phyloP scores from a whole-genome alignment of 148 eudicot species.

The Vaccinium corymbosum region DNA sequence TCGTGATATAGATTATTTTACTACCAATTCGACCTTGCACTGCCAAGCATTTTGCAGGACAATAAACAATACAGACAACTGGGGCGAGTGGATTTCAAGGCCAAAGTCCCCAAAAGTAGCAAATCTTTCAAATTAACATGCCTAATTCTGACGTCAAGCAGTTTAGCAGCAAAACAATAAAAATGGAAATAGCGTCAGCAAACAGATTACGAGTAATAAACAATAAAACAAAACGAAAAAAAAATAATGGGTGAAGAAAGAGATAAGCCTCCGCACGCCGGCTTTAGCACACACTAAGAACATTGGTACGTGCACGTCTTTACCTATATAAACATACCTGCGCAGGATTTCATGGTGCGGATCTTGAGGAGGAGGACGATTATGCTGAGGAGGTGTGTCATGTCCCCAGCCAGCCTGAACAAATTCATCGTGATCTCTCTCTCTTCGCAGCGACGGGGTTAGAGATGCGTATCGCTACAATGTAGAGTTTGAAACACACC shows the following conservation, averaged over 20 bases:
- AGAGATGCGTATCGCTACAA: background rate
- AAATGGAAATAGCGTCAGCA: background rate
- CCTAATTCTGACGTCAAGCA: background rate
- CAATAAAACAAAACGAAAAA: background rate
- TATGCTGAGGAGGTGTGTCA: slow-evolving; percentile 57
- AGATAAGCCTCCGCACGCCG: too few species aligned
- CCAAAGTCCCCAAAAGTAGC: too few species aligned
- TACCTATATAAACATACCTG: slow-evolving; percentile 26
- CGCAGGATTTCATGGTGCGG: slow-evolving; percentile 49
- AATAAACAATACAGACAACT: background rate
- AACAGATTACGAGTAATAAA: background rate
- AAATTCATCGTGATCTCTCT: slow-evolving; percentile 31
- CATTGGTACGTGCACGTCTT: background rate
- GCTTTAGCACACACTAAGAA: background rate
- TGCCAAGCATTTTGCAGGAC: background rate
- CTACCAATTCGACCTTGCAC: background rate
- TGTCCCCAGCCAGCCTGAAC: slow-evolving; percentile 54
- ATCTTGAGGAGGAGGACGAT: slow-evolving; percentile 49
- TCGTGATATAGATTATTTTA: background rate
- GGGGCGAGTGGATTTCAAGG: background rate
- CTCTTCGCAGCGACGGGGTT: too few species aligned
- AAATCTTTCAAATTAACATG: background rate
- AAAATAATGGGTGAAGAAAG: background rate
- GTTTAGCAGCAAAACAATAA: background rate
- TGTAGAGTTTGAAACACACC: background rate